Base-by-base conservation (phyloP, 2,329 filamentous ascomycete species). In the Ophiosphaerella korrae region DNA sequence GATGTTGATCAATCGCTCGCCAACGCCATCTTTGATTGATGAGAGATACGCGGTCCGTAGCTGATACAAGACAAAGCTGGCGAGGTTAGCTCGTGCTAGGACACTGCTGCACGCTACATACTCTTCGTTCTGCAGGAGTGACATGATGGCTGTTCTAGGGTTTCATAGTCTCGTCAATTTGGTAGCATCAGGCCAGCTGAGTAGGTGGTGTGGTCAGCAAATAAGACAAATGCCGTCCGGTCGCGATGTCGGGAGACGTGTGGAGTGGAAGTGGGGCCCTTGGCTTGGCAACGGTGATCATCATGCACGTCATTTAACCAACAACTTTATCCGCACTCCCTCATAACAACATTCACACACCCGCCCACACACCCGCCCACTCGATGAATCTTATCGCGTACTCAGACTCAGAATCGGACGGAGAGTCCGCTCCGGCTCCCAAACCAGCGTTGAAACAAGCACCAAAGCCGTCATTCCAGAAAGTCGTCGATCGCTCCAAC, bases 361-460 rank as follows among this genome's bases (percentile, higher is more conserved):
- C 33, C 42, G n/a, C 36, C 29, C 13, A 16, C 49, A 35, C 52
- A 48, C 18, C 24, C 56, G 74, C 41, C 18, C 18, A 21, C 3
- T 4, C 18, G 34, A 94, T 94, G 89, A 87, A 83, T 12, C 79
- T 96, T 26, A 90, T 94, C 60, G 86, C 88, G 55, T 96, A 95
- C 66, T 92, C 90, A 3, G 90, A 92, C 70, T 94, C 87, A 0
- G 87, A 74, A 40, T 91, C 87, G 11, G 88, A 88, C 47, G 80
- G 80, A 13, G 87, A 89, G 47, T 62, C 73, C 9, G 57, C 67
- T 6, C 39, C 69, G n/a, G 52, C 63, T 38, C 44, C 72, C 57
- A 58, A 71, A 45, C 50, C 64, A 67, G 65, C 74, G 24, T 69
- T 77, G 83, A 75, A 63, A 56, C 69, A 60, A 48, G 72, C 50